A percentile compares a stretch with the other conserved stretches of the same genome.
Evolutionary conservation across 768 basidiomycete species (phyloP).

Genomic region (Mycena haematopus): DNA sequence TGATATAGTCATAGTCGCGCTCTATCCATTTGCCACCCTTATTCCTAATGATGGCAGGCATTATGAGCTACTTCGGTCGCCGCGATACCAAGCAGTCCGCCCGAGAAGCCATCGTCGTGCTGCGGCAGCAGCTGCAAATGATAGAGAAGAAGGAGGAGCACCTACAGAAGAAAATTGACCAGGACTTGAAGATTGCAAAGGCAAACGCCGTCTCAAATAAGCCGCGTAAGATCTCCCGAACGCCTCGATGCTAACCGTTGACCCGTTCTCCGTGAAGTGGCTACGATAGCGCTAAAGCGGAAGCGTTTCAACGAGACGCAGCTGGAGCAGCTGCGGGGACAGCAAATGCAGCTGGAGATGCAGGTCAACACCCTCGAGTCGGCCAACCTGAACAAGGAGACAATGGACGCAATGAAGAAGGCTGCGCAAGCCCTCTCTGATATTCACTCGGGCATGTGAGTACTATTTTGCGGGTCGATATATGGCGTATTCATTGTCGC

Average conservation of each 20-base stretch:
- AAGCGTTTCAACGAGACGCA: conserved; percentile 92
- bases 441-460: conserved; percentile 91
- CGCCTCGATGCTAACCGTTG: conserved; percentile 5
- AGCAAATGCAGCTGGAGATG: conserved; percentile 90
- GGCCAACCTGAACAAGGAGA: conserved; percentile 97
- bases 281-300: conserved; percentile 87
- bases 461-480: conserved; percentile 30
- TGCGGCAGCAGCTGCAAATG: conserved; percentile 94
- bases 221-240: conserved; percentile 64
- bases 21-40: background rate
- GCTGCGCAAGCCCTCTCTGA: conserved; percentile 87
- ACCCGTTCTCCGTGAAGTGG: conserved; percentile 49
- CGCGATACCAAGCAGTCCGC: conserved; percentile 85
- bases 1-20: too few species aligned
- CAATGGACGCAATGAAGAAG: conserved; percentile 97
- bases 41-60: conserved; percentile 66
- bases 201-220: conserved; percentile 95
- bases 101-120: conserved; percentile 89
- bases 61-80: conserved; percentile 90
- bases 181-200: conserved; percentile 90
- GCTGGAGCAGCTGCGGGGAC: conserved; percentile 83
- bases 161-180: conserved; percentile 95
- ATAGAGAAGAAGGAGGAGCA: conserved; percentile 99
- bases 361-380: conserved; percentile 97
- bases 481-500: background rate